A percentile compares a stretch with the other conserved stretches of the same genome.
These are phyloP conservation scores for Blepharisma japonicum DNA, from an alignment of 73 alveolate species.

Conservation along the genomic window DNA sequence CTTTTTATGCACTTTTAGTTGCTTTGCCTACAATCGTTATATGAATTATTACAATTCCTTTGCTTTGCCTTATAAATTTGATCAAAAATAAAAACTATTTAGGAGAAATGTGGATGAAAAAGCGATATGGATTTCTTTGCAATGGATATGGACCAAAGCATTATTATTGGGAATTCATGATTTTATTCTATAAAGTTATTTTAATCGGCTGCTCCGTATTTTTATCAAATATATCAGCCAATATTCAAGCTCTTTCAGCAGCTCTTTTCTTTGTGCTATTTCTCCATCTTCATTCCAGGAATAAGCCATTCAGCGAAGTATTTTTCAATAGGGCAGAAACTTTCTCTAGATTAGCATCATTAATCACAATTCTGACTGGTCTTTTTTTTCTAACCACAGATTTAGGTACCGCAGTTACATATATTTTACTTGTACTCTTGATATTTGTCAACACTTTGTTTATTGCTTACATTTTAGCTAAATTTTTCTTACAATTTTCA, in stretches of 20 bases:
- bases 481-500: too few relatives aligned
- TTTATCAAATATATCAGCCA: neutral
- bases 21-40: constrained; percentile 9
- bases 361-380: too few relatives aligned
- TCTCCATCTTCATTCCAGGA: too few relatives aligned
- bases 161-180: constrained; percentile 51
- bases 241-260: constrained; percentile 11
- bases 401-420: too few relatives aligned
- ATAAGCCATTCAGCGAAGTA: too few relatives aligned
- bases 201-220: constrained; percentile 35
- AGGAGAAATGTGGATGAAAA: constrained; percentile 32
- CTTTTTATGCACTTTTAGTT: neutral
- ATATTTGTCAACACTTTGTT: too few relatives aligned
- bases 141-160: constrained; percentile 36
- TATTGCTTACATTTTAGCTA: too few relatives aligned
- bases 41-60: neutral
- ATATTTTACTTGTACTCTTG: too few relatives aligned
- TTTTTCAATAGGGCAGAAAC: too few relatives aligned
- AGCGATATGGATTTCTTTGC: constrained; percentile 45
- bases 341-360: too few relatives aligned
- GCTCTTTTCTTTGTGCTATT: neutral
- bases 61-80: too few relatives aligned
- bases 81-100: constrained; percentile 26
- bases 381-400: too few relatives aligned
- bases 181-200: constrained; percentile 47